Evolutionary conservation across 2,329 filamentous ascomycete genomes (phyloP).

Genomic region (Arthrobotrys musiformis): DNA sequence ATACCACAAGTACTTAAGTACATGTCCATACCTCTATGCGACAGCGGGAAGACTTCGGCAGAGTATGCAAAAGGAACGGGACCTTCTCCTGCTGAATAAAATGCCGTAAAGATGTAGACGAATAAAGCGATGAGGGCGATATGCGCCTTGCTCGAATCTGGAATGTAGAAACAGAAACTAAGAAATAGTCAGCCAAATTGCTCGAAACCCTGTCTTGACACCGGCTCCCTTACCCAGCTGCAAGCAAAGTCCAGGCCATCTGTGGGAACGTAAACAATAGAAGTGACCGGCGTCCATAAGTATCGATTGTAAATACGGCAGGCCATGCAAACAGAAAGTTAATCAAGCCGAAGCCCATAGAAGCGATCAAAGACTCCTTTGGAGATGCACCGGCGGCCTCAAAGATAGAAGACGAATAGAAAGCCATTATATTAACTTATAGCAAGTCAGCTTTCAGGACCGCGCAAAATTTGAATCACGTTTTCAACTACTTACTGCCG

Average conservation of each 20-base stretch:
- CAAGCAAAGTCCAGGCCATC: slow-evolving; percentile 75
- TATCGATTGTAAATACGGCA: slow-evolving; percentile 74
- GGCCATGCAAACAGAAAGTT: slow-evolving; percentile 75
- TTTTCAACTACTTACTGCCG: slow-evolving; percentile 61
- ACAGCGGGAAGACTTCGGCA: slow-evolving; percentile 76
- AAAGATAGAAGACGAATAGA: slow-evolving; percentile 76
- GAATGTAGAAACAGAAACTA: slow-evolving; percentile 57
- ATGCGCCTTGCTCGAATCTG: slow-evolving; percentile 63
- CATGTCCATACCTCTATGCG: slow-evolving; percentile 67
- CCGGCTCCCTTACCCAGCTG: slow-evolving; percentile 65
- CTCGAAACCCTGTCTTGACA: not conserved
- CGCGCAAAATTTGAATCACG: slow-evolving; percentile 58
- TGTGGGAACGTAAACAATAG: slow-evolving; percentile 75
- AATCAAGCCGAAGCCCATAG: slow-evolving; percentile 73
- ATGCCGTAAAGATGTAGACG: slow-evolving; percentile 73
- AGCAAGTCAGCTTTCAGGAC: slow-evolving; percentile 58
- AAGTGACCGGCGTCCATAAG: slow-evolving; percentile 72
- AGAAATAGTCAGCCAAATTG: not conserved
- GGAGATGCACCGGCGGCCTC: slow-evolving; percentile 69
- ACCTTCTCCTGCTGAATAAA: slow-evolving; percentile 74
- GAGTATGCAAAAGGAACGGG: slow-evolving; percentile 76
- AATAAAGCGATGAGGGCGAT: slow-evolving; percentile 71
- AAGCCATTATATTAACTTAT: slow-evolving; percentile 76
- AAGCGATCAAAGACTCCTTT: slow-evolving; percentile 71
- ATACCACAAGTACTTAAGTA: not conserved